Conservation (phyloP, 805 yeast species). For the Candida vartiovaarae region DNA sequence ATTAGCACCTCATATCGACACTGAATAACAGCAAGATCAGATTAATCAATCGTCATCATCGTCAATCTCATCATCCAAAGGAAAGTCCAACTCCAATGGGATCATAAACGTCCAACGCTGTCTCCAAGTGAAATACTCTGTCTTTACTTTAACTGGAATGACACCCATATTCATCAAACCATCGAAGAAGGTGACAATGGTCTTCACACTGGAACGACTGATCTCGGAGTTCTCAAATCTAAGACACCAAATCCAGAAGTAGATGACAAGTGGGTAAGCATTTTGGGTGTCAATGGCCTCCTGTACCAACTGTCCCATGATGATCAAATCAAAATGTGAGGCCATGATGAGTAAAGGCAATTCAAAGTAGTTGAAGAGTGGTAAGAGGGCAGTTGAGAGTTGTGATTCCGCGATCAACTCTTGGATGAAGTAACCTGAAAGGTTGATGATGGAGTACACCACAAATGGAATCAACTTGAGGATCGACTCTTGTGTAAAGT, state of each 20-base stretch:
- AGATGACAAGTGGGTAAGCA: constrained; percentile 28
- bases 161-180: constrained; percentile 1
- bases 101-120: constrained; percentile 10
- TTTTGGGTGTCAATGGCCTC: constrained; percentile 24
- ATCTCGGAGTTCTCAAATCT: constrained; percentile 30
- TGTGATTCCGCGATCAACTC: constrained; percentile 28
- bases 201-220: constrained; percentile 18
- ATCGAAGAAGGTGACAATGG: constrained; percentile 11
- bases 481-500: constrained; percentile 25
- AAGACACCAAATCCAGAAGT: constrained; percentile 30
- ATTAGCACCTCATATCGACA: no score
- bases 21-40: background rate
- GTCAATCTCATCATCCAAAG: background rate
- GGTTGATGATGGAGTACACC: constrained; percentile 34
- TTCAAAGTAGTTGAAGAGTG: constrained; percentile 32
- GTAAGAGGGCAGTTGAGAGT: constrained; percentile 28
- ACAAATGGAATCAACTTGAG: constrained; percentile 34
- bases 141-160: constrained; percentile 3
- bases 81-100: constrained; percentile 1
- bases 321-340: constrained; percentile 32
- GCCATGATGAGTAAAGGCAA: constrained; percentile 31
- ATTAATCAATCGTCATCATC: background rate
- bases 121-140: constrained; percentile 7
- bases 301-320: constrained; percentile 23
- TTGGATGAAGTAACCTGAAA: constrained; percentile 26